Evolutionary conservation across 2,329 filamentous ascomycete genomes (phyloP).

Genomic region (Coniella lustricola): DNA sequence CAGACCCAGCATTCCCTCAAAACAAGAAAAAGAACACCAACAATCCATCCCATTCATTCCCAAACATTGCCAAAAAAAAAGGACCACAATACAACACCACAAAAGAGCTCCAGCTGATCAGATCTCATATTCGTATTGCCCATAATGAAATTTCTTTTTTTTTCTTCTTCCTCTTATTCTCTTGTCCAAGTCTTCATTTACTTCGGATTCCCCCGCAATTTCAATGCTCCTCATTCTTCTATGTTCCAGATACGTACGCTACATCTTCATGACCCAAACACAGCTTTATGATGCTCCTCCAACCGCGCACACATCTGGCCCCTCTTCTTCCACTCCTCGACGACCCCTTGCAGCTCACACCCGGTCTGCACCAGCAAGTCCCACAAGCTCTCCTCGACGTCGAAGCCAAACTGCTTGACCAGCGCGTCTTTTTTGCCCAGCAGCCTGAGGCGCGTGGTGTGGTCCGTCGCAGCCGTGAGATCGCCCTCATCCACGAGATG

Average conservation of each 20-base stretch:
- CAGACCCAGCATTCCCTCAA: too few species aligned
- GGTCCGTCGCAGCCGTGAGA: conserved; percentile 17
- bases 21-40: too few species aligned
- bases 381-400: conserved; percentile 29
- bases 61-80: too few species aligned
- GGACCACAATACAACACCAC: too few species aligned
- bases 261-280: conserved; percentile 23
- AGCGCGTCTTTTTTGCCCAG: conserved; percentile 24
- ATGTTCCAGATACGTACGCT: too few species aligned
- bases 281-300: conserved; percentile 34
- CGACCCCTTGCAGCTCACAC: conserved; percentile 21
- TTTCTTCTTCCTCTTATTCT: neutral
- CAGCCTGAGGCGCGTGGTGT: conserved; percentile 21
- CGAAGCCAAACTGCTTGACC: conserved; percentile 22
- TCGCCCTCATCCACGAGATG: conserved; percentile 18
- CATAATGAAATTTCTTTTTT: neutral
- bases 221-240: too few species aligned
- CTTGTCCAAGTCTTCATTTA: neutral
- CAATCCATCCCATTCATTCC: too few species aligned
- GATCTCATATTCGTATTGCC: too few species aligned
- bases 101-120: too few species aligned
- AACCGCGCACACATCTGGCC: conserved; percentile 27
- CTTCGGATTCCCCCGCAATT: too few species aligned
- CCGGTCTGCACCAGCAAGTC: conserved; percentile 24
- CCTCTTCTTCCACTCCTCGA: conserved; percentile 13